These are phyloP conservation scores for Afroboletus lepidellus DNA, from an alignment of 1,284 basidiomycete species.

Conservation along the genomic window DNA sequence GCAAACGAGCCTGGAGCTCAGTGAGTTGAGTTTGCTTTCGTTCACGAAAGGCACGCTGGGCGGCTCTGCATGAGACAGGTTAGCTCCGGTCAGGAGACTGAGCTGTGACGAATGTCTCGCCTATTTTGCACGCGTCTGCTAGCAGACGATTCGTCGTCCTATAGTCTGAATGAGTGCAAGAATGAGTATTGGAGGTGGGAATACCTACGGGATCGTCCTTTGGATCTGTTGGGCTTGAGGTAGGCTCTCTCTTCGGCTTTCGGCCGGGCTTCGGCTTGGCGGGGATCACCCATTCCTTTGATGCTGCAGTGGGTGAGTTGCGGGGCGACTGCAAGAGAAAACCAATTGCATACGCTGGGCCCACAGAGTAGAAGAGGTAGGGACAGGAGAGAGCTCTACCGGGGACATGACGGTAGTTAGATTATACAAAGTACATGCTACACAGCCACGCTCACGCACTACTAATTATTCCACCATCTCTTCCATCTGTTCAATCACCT, in stretches of 20 bases:
- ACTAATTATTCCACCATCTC: constrained; percentile 54
- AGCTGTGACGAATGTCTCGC: constrained; percentile 35
- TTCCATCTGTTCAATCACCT: constrained; percentile 87
- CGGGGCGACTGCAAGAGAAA: background rate
- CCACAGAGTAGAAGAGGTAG: constrained; percentile 41
- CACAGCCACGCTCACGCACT: constrained; percentile 25
- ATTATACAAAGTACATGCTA: constrained; percentile 15
- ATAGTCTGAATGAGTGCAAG: constrained; percentile 11
- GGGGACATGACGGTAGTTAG: constrained; percentile 26
- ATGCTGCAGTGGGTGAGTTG: constrained; percentile 47
- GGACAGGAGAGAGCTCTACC: constrained; percentile 30
- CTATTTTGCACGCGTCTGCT: constrained; percentile 73
- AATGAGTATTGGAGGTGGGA: background rate
- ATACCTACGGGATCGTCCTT: constrained; percentile 49
- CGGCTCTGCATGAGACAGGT: constrained; percentile 54
- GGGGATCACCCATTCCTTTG: constrained; percentile 89
- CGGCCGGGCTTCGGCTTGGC: constrained; percentile 88
- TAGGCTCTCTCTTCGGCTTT: constrained; percentile 77
- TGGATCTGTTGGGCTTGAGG: constrained; percentile 29
- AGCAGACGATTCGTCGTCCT: constrained; percentile 55
- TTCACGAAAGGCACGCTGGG: constrained; percentile 89
- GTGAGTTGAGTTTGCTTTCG: constrained; percentile 87
- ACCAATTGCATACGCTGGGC: constrained; percentile 42
- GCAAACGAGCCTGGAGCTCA: constrained; percentile 85
- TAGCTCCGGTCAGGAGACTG: background rate